Conservation (phyloP, 805 yeast genomes). For the Kazachstania viticola region DNA sequence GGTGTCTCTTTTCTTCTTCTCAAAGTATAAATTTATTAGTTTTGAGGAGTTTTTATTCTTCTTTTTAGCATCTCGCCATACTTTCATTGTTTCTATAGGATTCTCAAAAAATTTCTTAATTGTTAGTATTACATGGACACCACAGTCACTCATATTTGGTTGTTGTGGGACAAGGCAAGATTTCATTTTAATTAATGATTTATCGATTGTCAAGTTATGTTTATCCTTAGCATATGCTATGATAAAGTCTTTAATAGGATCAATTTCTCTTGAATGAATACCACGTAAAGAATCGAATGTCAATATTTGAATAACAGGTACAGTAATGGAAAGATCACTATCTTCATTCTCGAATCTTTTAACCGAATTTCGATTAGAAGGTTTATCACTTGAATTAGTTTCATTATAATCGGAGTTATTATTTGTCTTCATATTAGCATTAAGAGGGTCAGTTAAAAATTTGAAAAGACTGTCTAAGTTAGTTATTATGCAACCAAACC, state of each 20-base stretch:
- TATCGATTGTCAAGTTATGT: conserved; percentile 35
- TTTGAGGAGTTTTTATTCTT: conserved; percentile 11
- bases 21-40: conserved; percentile 18
- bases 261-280: conserved; percentile 38
- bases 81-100: conserved; percentile 34
- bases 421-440: not conserved
- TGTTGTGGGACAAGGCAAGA: conserved; percentile 66
- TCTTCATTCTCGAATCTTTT: not conserved
- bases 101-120: conserved; percentile 44
- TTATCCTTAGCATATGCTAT: conserved; percentile 61
- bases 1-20: conserved; percentile 13
- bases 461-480: conserved; percentile 30
- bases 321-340: conserved; percentile 10
- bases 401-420: not conserved
- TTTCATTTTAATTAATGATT: conserved; percentile 35
- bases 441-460: conserved; percentile 6
- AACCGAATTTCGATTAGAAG: not conserved
- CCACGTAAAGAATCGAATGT: conserved; percentile 70
- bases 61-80: conserved; percentile 32
- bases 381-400: not conserved
- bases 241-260: conserved; percentile 47
- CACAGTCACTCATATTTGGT: conserved; percentile 86
- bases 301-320: conserved; percentile 32
- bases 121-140: conserved; percentile 78
- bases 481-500: conserved; percentile 74